Evolutionary conservation across 1,284 basidiomycete species (phyloP), one percentile per base, ranked within the genome.

Genomic region (Singerocomus inundabilis): DNA sequence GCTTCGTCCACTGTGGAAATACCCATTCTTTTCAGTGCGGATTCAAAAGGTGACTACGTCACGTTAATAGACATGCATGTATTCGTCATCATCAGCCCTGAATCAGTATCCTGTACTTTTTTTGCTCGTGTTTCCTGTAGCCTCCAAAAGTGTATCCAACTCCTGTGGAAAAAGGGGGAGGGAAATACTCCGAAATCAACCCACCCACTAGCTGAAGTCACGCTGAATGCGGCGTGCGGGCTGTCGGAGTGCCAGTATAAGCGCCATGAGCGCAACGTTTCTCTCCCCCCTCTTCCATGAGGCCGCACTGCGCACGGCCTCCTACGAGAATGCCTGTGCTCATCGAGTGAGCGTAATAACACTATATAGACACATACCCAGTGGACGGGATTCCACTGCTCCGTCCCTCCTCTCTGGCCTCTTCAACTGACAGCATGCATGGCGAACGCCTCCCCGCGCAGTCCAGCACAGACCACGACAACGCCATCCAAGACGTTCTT

Each of bases 401-500:
- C 30, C n/a, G 25, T 32, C 29, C 11, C 33, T 13, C 26, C 25
- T 36, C n/a, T 25, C 4, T 31, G 28, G 16, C 6, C 13, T 26
- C 9, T 35, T 7, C 4, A 15, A 36, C 7, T 18, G n/a, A n/a
- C n/a, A n/a, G n/a, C 43, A 64, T 64, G 60, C 35, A 52, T 10
- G 30, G 44, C 24, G 18, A 52, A 40, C 59, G 40, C 43, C 21
- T 47, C 28, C 44, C 48, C n/a, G 38, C 57, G 31, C 39, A 40
- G 49, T 49, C 60, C n/a, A 38, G 38, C 13, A 7, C 41, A 10
- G 52, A 55, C 29, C 52, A 49, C 8, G 24, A 30, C 2, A 36
- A 38, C 2, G 35, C 57, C 28, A 35, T 57, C 36, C 53, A 26
- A 35, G 63, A 65, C n/a, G 59, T 64, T 5, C 61, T 66, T 6